Percentiles rank a stretch among this genome's conserved stretches.
phyloP scores from a whole-genome alignment of 768 basidiomycete species.

The Amanita rimosa region DNA sequence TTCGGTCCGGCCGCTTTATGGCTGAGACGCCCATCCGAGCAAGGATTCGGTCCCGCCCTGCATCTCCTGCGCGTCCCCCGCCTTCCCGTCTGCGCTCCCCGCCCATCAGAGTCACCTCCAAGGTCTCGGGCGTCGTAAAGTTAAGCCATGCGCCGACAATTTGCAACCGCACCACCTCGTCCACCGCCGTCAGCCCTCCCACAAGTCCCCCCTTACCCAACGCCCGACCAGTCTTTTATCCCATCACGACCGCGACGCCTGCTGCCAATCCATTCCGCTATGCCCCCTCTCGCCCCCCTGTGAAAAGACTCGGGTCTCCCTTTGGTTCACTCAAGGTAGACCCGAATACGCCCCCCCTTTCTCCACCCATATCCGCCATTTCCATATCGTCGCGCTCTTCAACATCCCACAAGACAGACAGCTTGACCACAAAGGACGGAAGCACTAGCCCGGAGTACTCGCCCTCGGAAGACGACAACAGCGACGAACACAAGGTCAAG shows the following conservation, averaged over 20 bases:
- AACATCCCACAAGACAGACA: slow-evolving; percentile 33
- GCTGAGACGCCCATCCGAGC: not conserved
- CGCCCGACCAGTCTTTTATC: slow-evolving; percentile 29
- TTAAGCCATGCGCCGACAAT: slow-evolving; percentile 10
- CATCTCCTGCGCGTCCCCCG: slow-evolving; percentile 32
- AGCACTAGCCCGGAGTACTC: slow-evolving; percentile 16
- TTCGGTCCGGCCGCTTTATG: not conserved
- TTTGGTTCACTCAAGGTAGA: slow-evolving; percentile 30
- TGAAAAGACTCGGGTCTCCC: slow-evolving; percentile 12
- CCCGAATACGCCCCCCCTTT: slow-evolving; percentile 37
- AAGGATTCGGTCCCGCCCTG: slow-evolving; percentile 16
- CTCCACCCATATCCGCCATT: slow-evolving; percentile 59
- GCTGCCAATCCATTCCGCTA: slow-evolving; percentile 53
- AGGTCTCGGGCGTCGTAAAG: slow-evolving; percentile 41
- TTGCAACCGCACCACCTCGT: slow-evolving; percentile 15
- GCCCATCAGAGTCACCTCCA: slow-evolving; percentile 44
- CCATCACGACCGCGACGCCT: slow-evolving; percentile 43
- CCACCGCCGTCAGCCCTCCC: slow-evolving; percentile 22
- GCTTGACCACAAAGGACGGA: slow-evolving; percentile 23
- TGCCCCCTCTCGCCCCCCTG: slow-evolving; percentile 17
- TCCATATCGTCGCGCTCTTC: slow-evolving; percentile 77
- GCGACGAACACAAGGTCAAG: slow-evolving; percentile 42
- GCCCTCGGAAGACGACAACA: slow-evolving; percentile 14
- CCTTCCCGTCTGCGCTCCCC: slow-evolving; percentile 18
- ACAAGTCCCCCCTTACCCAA: slow-evolving; percentile 14